These are phyloP conservation scores for Pseudocercospora vitis DNA, from an alignment of 2,329 filamentous ascomycete genomes.

Conservation along the genomic window DNA sequence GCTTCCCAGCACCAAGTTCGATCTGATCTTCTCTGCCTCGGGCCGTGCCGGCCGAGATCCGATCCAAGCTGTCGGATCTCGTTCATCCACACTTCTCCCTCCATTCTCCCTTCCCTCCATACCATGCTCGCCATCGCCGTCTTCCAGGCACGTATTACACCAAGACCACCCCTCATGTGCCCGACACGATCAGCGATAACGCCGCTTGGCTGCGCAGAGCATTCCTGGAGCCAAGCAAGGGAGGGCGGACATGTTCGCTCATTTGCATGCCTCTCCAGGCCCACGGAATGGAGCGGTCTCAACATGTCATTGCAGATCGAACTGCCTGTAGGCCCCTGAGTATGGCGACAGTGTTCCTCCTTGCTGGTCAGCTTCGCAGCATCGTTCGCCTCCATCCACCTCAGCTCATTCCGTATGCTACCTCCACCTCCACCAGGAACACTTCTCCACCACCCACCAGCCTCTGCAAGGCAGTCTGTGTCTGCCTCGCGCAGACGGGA, in stretches of 20 bases:
- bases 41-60: no score
- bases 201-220: no score
- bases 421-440: constrained; percentile 22
- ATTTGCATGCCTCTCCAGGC: constrained; percentile 33
- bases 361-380: constrained; percentile 14
- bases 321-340: constrained; percentile 14
- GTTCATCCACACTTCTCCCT: constrained; percentile 22
- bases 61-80: not conserved
- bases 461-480: constrained; percentile 33
- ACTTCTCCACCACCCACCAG: constrained; percentile 23
- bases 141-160: not conserved
- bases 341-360: constrained; percentile 24
- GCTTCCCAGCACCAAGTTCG: no score
- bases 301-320: constrained; percentile 19
- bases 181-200: no score
- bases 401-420: constrained; percentile 30
- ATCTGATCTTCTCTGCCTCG: no score
- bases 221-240: constrained; percentile 33
- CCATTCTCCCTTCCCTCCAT: constrained; percentile 1
- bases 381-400: constrained; percentile 30
- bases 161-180: no score
- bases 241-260: constrained; percentile 31
- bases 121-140: not conserved
- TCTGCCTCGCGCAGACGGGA: constrained; percentile 11
- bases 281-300: constrained; percentile 32